Evolutionary conservation across 306 rosid genomes (phyloP), one percentile per base, ranked within the genome.

Genomic region (Begonia loranthoides): DNA sequence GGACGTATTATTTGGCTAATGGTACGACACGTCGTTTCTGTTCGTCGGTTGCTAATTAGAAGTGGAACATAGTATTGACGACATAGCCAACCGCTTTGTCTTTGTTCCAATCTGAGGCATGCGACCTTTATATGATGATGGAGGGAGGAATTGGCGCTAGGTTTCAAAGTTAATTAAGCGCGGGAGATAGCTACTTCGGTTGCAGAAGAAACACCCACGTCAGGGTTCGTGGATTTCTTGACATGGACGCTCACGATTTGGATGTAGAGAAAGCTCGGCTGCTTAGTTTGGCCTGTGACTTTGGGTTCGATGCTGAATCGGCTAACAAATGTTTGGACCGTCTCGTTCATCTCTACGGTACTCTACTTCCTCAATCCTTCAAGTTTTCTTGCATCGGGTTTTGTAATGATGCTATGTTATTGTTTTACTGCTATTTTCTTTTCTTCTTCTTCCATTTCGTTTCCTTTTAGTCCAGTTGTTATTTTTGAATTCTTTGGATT

Each of bases 321-420:
- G 87, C 97, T 4, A 50, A 33, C 41, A 73, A 75, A 59, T 85
- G 83, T 55, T 65, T 90, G 69, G 67, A 79, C 58, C 94, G 92
- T 15, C 80, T 85, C 3, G 49, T 85, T 62, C 50, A 62, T 63
- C 92, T 90, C 58, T 82, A 90, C 57, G 97, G 95, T 89, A 66
- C 58, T 49, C 61, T 45, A 3, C 52, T 13, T 13, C 47, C 15
- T 45, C 40, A n/a, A 45, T 46, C 60, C 48, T 17, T 15, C 28
- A 58, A 17, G 3, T 17, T 44, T 61, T 17, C 51, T 76, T 45
- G 36, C 36, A 28, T 28, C 36, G 4, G 36, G 36, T 28, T 28
- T 28, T 28, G 36, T 3, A 5, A 28, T 28, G 0, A 28, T 28
- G 36, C 6, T 4, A 28, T 28, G 36, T 7, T 7, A 28, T 28